Evolutionary conservation across 345 rosid genomes (phyloP), one percentile per base, ranked within the genome.

Genomic region (Citropsis articulata): DNA sequence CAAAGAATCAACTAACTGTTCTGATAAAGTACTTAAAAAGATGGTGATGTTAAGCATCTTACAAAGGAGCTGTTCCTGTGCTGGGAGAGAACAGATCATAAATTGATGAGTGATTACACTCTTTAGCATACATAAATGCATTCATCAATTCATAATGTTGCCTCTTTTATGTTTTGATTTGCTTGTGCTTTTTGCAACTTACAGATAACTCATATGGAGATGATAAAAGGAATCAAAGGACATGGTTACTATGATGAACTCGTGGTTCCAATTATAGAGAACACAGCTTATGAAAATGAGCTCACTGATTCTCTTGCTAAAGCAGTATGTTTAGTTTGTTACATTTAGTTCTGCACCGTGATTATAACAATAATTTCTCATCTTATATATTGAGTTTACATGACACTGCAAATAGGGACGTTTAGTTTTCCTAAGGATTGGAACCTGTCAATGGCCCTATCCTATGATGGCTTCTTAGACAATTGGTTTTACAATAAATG

Each of bases 151-250:
- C 45, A 33, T 62, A 45, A 12, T 31, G 48, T 21, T 35, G 55
- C 57, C 67, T 21, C 5, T 48, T 25, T 53, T 21, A 28, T 45
- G 50, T 25, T 77, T 71, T 57, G 42, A 56, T 76, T 78, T 71
- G 12, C 74, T 28, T 79, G 27, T 68, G 27, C 59, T 42, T 73
- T 76, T 66, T 67, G 71, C 60, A 18, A 66, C 81, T 60, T 81
- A 55, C 87, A 97, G 98, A 91, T 93, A 78, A 92, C 98, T 71
- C 98, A 94, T 83, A 92, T 97, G 99, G 99, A 97, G 90, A 91
- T 94, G 99, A 92, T 97, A 75, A 96, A 96, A 86, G 99, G 99
- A 80, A 97, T 97, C 78, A 84, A 94, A 83, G 99, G 98, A 79
- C 99, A 97, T 73, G 98, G 98, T 66, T 97, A 94, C 76, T 91